Evolutionary conservation across 2,329 filamentous ascomycete species (phyloP).

Genomic region (Byssothecium circinans): DNA sequence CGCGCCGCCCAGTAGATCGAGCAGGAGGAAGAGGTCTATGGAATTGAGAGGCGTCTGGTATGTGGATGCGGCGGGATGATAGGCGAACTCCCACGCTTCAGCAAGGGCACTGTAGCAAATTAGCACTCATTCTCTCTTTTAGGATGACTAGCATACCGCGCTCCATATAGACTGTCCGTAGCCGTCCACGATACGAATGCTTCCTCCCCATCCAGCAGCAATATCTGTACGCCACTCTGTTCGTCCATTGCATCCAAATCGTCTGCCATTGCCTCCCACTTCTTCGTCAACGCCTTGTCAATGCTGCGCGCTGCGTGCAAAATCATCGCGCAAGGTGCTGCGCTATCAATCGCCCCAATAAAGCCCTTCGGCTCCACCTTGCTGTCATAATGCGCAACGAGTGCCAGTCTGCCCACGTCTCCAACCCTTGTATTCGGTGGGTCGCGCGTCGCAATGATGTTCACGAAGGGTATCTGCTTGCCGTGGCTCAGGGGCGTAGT

Average conservation of each 20-base stretch:
- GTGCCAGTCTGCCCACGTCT: slow-evolving; percentile 77
- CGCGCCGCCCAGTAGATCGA: slow-evolving; percentile 79
- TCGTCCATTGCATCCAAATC: slow-evolving; percentile 61
- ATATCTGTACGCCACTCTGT: slow-evolving; percentile 80
- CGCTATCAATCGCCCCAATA: slow-evolving; percentile 91
- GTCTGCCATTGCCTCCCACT: slow-evolving; percentile 67
- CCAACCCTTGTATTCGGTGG: slow-evolving; percentile 76
- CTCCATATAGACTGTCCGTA: slow-evolving; percentile 85
- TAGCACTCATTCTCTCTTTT: not conserved
- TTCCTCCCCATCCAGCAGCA: slow-evolving; percentile 93
- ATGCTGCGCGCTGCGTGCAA: slow-evolving; percentile 82
- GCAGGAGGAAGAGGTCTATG: slow-evolving; percentile 85
- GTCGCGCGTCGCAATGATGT: slow-evolving; percentile 86
- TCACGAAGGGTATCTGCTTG: slow-evolving; percentile 77
- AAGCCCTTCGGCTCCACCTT: slow-evolving; percentile 81
- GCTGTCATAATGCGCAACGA: slow-evolving; percentile 95
- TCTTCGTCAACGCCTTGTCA: slow-evolving; percentile 78
- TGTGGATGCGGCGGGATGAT: slow-evolving; percentile 70
- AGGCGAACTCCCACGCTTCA: slow-evolving; percentile 74
- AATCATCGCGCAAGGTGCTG: slow-evolving; percentile 91
- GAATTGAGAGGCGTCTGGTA: slow-evolving; percentile 75
- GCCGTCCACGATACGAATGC: slow-evolving; percentile 81
- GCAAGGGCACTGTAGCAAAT: slow-evolving; percentile 65
- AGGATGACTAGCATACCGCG: slow-evolving; percentile 60
- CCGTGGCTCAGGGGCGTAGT: slow-evolving; percentile 77